These are phyloP conservation scores for Agroathelia rolfsii DNA, from an alignment of 1,284 basidiomycete species.

Conservation along the genomic window DNA sequence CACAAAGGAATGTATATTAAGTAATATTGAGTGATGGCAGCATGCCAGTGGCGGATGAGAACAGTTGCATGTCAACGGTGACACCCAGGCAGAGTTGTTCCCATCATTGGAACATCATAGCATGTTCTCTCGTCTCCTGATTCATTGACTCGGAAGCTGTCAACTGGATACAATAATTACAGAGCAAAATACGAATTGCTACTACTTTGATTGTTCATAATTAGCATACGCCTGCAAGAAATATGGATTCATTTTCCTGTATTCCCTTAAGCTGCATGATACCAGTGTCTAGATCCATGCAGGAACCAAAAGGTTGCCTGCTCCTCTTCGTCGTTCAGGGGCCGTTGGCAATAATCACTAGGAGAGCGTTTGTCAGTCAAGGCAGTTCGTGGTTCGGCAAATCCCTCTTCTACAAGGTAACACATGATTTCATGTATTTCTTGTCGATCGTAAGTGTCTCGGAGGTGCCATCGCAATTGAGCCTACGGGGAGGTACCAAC, in stretches of 20 bases:
- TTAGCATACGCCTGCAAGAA: slow-evolving; percentile 21
- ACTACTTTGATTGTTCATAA: slow-evolving; percentile 29
- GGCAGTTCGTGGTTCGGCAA: slow-evolving; percentile 25
- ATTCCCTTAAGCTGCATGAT: slow-evolving; percentile 26
- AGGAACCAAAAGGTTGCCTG: slow-evolving; percentile 34
- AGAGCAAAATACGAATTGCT: no score
- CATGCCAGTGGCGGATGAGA: no score
- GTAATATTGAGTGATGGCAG: no score
- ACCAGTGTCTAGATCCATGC: slow-evolving; percentile 41
- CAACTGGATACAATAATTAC: no score
- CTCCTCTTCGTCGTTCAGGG: slow-evolving; percentile 43
- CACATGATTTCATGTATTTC: slow-evolving; percentile 60
- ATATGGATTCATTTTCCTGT: slow-evolving; percentile 20
- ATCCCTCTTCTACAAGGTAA: slow-evolving; percentile 41
- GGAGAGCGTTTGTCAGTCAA: no score
- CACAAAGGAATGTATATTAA: no score
- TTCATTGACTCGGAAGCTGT: no score
- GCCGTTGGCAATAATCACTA: no score
- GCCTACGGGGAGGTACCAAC: slow-evolving; percentile 28
- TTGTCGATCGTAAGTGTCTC: slow-evolving; percentile 62
- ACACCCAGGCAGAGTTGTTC: no score
- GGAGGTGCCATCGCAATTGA: slow-evolving; percentile 58
- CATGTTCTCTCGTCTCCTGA: no score
- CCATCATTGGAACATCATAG: no score
- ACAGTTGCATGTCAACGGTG: no score